Percentiles rank a stretch among this genome's conserved stretches.
Conservation (phyloP, 2,329 filamentous ascomycete genomes). For the Fusarium torulosum region DNA sequence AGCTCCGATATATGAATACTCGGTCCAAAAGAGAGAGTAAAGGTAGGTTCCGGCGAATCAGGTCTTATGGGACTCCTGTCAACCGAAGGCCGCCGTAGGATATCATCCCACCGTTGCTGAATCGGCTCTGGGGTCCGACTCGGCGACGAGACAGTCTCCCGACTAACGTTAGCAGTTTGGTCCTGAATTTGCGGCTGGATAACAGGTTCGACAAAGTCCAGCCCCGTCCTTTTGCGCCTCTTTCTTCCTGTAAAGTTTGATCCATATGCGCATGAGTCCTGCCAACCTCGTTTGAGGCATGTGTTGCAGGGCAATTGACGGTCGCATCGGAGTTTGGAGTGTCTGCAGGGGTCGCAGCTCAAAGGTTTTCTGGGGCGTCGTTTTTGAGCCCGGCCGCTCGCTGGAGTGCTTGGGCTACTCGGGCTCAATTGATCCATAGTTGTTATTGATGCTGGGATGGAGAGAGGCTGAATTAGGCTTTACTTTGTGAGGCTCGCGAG, state of each 20-base stretch:
- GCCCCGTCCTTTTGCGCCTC: accelerated
- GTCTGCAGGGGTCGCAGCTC: slow-evolving; percentile 25
- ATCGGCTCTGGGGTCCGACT: slow-evolving; percentile 9
- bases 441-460: neutral
- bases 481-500: neutral
- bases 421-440: slow-evolving; percentile 7
- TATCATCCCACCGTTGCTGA: slow-evolving; percentile 21
- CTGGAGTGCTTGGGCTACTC: neutral
- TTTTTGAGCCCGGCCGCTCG: neutral
- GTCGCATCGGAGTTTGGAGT: slow-evolving; percentile 28
- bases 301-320: slow-evolving; percentile 17
- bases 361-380: slow-evolving; percentile 21
- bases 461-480: neutral
- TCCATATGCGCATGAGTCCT: slow-evolving; percentile 6
- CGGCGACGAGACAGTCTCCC: neutral
- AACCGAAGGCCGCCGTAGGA: neutral
- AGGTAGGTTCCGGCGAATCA: neutral
- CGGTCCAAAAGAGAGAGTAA: neutral
- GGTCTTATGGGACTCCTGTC: neutral
- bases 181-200: neutral
- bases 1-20: neutral
- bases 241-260: slow-evolving; percentile 3
- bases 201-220: neutral
- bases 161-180: neutral
- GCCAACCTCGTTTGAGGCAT: slow-evolving; percentile 25